Base-by-base conservation (phyloP, 2,329 filamentous ascomycete genomes). In the Beauveria sp. region DNA sequence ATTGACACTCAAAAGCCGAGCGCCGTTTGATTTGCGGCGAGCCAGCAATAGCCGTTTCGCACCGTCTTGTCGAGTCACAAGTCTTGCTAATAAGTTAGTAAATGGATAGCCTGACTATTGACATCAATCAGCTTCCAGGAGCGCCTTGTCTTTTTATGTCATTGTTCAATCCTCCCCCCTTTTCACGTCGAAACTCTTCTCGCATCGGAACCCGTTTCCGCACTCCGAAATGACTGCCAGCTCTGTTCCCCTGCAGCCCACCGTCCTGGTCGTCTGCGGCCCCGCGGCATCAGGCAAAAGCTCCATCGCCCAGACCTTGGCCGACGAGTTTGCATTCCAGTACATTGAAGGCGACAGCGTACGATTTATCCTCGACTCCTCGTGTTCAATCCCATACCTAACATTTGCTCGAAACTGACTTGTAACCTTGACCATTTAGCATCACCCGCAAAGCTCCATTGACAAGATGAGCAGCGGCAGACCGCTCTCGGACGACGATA, bases 401-500 rank as follows among this genome's bases (percentile, higher is more conserved):
- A 22, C 3, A 54, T 31, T 20, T 59, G 34, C 20, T 56, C 34
- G 45, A 61, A 53, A 20, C 46, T 51, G 49, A 59, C 53, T 6
- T 26, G 38, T 40, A 20, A 28, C 24, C 3, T 38, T 26, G 4
- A 6, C 6, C 9, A 8, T 31, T 7, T 34, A 70, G 68, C 88
- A 84, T 64, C 80, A 80, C 5, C 80, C 81, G 0, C 77, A 77
- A 20, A 75, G 81, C 66, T 88, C 83, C 74, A 84, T 82, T 65
- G 78, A 84, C 61, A 89, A 89, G 71, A 89, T 89, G 87, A 76
- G 79, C 65, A 74, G 76, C 60, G 84, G 84, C 63, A 82, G 80
- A 52, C 85, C 87, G 12, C 77, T 89, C 14, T 87, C 84, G 60
- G 87, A 89, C 69, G 83, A 81, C 61, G 87, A 89, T 70, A 81